A percentile compares a stretch with the other conserved stretches of the same genome.
Evolutionary conservation across 306 rosid genomes (phyloP).

Genomic region (Boehmeria nivea): DNA sequence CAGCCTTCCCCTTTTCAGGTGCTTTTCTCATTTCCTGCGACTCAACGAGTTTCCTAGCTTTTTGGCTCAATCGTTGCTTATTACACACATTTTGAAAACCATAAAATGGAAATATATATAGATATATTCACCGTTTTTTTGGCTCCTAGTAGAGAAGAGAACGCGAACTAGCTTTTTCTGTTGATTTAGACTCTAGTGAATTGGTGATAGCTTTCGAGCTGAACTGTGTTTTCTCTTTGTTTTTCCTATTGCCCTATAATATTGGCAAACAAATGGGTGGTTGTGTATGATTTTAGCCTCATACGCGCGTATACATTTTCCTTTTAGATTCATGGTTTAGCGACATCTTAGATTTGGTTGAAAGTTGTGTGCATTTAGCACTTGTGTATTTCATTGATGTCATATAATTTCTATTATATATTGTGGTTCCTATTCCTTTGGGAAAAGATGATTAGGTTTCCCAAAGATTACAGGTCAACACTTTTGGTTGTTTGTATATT

Average conservation of each 20-base stretch:
- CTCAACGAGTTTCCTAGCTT: background rate
- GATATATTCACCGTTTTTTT: too few species aligned
- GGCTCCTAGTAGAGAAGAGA: too few species aligned
- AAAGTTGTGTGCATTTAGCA: background rate
- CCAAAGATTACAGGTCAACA: too few species aligned
- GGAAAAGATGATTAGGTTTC: background rate
- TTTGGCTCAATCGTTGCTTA: background rate
- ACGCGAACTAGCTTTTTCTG: background rate
- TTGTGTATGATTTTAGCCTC: too few species aligned
- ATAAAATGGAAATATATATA: background rate
- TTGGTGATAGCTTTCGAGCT: too few species aligned
- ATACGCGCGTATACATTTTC: too few species aligned
- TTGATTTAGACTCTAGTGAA: too few species aligned
- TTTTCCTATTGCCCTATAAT: too few species aligned
- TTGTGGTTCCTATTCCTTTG: background rate
- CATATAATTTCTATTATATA: background rate
- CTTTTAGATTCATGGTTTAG: background rate
- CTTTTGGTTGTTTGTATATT: slow-evolving; percentile 13
- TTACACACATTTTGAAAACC: background rate
- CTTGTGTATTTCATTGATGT: background rate
- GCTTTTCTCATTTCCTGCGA: background rate
- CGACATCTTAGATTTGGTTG: background rate
- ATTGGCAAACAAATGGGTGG: too few species aligned
- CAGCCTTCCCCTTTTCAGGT: slow-evolving; percentile 81
- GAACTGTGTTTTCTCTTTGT: too few species aligned